Conservation (phyloP, 495 filamentous ascomycete species). For the Trichocladium uniseriatum region DNA sequence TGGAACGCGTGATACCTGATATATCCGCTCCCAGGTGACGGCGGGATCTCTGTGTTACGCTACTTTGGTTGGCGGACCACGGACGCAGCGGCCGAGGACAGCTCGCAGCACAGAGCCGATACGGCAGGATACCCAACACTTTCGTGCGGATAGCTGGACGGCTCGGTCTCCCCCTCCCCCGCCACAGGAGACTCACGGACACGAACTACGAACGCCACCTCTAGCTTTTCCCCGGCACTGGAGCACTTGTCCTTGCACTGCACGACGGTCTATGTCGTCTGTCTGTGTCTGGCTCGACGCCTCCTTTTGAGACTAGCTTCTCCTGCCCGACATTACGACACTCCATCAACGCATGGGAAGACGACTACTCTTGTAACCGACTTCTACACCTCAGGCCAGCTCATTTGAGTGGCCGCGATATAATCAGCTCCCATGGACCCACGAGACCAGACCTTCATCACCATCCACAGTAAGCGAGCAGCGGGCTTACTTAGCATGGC, state of each 20-base stretch:
- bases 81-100: constrained; percentile 10
- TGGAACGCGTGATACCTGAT: constrained; percentile 19
- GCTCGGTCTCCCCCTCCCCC: constrained; percentile 6
- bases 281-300: constrained; percentile 11
- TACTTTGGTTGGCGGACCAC: constrained; percentile 8
- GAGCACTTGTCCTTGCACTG: constrained; percentile 8
- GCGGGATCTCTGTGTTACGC: constrained; percentile 39
- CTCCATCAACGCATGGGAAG: constrained; percentile 26
- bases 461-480: constrained; percentile 68
- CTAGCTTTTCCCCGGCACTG: not conserved
- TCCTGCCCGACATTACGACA: constrained; percentile 3
- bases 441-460: constrained; percentile 75
- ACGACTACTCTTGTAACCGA: constrained; percentile 18
- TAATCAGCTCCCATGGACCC: constrained; percentile 49
- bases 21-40: constrained; percentile 25
- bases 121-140: constrained; percentile 6
- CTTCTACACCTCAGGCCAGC: constrained; percentile 22
- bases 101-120: constrained; percentile 5
- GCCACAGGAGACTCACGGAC: not conserved
- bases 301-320: constrained; percentile 13
- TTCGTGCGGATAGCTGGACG: constrained; percentile 4
- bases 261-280: constrained; percentile 5
- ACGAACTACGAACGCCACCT: constrained; percentile 1
- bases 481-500: too few relatives aligned
- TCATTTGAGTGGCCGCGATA: constrained; percentile 29